A percentile compares a stretch with the other conserved stretches of the same genome.
These are phyloP conservation scores for Fistulinella prunicolor DNA, from an alignment of 768 basidiomycete species.

Conservation along the genomic window DNA sequence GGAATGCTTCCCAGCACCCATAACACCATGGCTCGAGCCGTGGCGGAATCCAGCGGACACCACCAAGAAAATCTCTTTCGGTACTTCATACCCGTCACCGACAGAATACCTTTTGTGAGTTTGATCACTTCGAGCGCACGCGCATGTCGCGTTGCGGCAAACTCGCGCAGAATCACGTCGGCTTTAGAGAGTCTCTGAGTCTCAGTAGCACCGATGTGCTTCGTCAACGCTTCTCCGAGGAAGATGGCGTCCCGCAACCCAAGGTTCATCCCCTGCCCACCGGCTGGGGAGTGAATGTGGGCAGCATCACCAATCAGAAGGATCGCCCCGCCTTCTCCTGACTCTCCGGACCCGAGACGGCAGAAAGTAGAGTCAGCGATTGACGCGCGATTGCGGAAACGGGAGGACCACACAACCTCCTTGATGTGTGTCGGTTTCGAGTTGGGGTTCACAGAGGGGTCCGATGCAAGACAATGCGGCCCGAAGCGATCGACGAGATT, in stretches of 20 bases:
- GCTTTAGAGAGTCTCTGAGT: background rate
- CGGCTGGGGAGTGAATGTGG: background rate
- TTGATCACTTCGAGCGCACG: background rate
- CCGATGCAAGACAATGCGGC: conserved; percentile 34
- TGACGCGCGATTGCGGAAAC: background rate
- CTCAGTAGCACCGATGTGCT: background rate
- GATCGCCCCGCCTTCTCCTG: background rate
- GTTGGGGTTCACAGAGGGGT: conserved; percentile 32
- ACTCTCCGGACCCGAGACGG: background rate
- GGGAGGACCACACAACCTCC: background rate
- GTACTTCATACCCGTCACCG: background rate
- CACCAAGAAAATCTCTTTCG: background rate
- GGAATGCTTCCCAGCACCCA: background rate
- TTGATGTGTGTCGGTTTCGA: background rate
- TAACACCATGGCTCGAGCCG: background rate
- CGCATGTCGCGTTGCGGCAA: background rate
- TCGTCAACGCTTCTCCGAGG: background rate
- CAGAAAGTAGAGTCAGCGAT: background rate
- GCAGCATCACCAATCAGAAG: background rate
- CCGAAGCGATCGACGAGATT: conserved; percentile 39
- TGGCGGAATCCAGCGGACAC: background rate
- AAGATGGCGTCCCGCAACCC: background rate
- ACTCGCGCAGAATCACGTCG: background rate
- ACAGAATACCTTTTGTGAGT: background rate
- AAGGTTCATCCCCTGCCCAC: background rate